Evolutionary conservation across 1,284 basidiomycete genomes (phyloP), one percentile per base, ranked within the genome.

Genomic region (Boletus sp.): DNA sequence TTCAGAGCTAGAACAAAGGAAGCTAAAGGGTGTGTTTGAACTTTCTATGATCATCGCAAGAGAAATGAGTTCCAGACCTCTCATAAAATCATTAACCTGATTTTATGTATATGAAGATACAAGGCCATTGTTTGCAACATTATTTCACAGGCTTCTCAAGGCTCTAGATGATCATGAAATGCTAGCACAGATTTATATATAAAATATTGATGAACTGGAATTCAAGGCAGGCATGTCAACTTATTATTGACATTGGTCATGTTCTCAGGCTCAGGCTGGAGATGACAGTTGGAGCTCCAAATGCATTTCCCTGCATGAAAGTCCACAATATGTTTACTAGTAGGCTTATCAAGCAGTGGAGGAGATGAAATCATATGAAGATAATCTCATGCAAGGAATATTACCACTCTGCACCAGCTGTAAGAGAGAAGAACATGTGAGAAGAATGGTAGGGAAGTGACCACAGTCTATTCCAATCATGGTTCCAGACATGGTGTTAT

Each of bases 161-260:
- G 8, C 1, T 0, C 27, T 66, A 11, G 51, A 66, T 1, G 19
- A 66, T 37, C 30, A 23, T 13, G 44, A 53, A 2, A 55, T 16
- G 0, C 56, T 67, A 2, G 31, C 57, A 0, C 19, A 49, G 9
- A 10, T 65, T 30, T 66, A 66, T 28, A 66, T 60, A 3, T 56
- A 66, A 27, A 66, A 66, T 31, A 65, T 66, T 0, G 56, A 66
- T 47, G 52, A 60, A 2, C 48, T 66, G 1, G 55, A 66, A 44
- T 43, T 56, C 4, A 65, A 56, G 31, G 57, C 49, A 10, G 65
- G 60, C 1, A 1, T 66, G 0, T 40, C 55, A 0, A 64, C 56
- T 6, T 67, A 67, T 38, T n/a, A n/a, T n/a, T n/a, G n/a, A n/a
- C 65, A 66, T 51, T 38, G 25, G 6, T 30, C 54, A 16, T 0